Base-by-base conservation (phyloP, 2,329 filamentous ascomycete genomes). In the Mycosphaerella sp. region DNA sequence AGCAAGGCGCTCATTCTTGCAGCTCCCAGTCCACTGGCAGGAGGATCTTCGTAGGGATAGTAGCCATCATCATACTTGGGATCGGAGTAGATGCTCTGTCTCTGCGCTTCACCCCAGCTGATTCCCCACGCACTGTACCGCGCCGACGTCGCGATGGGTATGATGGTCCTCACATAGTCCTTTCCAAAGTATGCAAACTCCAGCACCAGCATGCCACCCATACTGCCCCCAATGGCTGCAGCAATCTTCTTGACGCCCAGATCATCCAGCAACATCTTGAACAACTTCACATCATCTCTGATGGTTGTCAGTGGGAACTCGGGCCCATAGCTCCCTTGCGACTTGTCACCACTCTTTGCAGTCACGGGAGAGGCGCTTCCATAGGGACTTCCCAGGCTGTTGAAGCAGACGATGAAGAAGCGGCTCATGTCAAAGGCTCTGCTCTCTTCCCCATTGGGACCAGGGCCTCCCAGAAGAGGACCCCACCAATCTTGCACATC, bases 41-140 rank as follows among this genome's bases (percentile, higher is more conserved):
- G 93, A 34, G 91, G 91, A 63, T 97, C 89, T 32, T 87, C 80
- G 65, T 93, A 95, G 1, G 83, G 67, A 69, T 97, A 98, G 73
- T 96, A 97, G 43, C 93, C 93, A 66, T 97, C 91, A 58, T 96
- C 90, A 71, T 98, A 98, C 75, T 96, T 97, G 32, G 93, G 93
- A 69, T 98, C 93, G 39, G 89, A 91, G 73, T 97, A 98, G 69
- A 98, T 97, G 78, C 87, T 91, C 73, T 93, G 88, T 48, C 89
- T 80, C 70, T 95, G 89, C 3, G 88, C 88, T 69, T 93, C 89
- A 41, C 87, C 88, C 89, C 89, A 95, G 72, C 86, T 91, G 66
- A 93, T 95, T 23, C 89, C 86, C 89, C 89, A 95, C 4, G 89
- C 89, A 65, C 87, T 92, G 71, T 93, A 89, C 41, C 85, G 78